phyloP scores from a whole-genome alignment of 257 asterid genomes.

The Ophiorrhiza pumila region DNA sequence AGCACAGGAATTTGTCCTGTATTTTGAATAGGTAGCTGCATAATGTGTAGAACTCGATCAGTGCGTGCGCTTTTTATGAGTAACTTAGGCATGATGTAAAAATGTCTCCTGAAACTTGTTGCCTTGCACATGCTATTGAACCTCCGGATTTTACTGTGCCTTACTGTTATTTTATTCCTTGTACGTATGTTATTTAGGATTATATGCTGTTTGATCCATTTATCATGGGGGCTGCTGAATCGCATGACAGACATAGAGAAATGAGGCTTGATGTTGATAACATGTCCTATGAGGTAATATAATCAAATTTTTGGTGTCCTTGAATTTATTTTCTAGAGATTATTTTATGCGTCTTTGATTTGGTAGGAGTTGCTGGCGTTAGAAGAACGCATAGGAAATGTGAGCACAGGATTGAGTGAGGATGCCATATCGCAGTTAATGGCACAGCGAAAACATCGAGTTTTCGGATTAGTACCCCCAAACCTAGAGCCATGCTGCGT shows the following conservation, averaged over 20 bases:
- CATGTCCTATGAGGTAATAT: slow-evolving; percentile 86
- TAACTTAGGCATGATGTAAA: not conserved
- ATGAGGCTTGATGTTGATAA: slow-evolving; percentile 94
- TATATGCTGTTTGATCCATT: slow-evolving; percentile 61
- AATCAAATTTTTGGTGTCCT: not conserved
- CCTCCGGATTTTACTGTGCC: not conserved
- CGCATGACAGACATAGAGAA: slow-evolving; percentile 80
- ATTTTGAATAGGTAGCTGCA: not conserved
- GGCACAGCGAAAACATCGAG: slow-evolving; percentile 45
- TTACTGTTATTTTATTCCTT: not conserved
- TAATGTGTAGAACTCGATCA: not conserved
- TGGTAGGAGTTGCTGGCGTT: slow-evolving; percentile 77
- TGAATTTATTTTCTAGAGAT: not conserved
- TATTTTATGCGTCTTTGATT: not conserved
- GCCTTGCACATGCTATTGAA: not conserved
- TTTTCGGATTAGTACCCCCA: slow-evolving; percentile 12
- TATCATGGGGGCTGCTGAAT: slow-evolving; percentile 47
- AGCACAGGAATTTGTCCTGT: not conserved
- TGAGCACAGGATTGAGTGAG: slow-evolving; percentile 73
- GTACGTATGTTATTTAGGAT: slow-evolving; percentile 39
- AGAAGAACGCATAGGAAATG: slow-evolving; percentile 91
- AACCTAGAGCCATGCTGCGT: slow-evolving; percentile 77
- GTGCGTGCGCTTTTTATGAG: not conserved
- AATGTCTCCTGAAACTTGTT: not conserved
- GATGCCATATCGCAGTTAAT: slow-evolving; percentile 40